Evolutionary conservation across 257 asterid genomes (phyloP).

Genomic region (Nemophila menziesii): DNA sequence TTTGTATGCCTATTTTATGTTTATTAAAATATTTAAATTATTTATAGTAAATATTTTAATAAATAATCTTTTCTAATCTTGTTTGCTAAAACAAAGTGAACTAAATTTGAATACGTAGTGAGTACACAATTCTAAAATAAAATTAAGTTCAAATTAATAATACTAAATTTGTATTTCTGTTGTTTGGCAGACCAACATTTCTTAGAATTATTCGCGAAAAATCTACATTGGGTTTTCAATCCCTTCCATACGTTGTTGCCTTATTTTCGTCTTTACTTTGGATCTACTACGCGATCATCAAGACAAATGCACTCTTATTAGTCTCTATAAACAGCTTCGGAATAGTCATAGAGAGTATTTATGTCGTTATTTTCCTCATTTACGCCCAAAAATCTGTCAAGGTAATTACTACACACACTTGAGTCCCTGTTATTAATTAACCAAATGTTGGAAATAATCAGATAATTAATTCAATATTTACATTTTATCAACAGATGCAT

Average conservation of each 20-base stretch:
- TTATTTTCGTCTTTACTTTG: conserved; percentile 61
- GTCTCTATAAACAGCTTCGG: conserved; percentile 65
- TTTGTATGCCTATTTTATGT: no score
- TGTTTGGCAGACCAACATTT: conserved; percentile 59
- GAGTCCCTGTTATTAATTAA: neutral
- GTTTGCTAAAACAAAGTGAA: no score
- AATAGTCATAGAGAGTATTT: conserved; percentile 43
- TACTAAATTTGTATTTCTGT: no score
- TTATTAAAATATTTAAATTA: no score
- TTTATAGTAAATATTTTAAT: no score
- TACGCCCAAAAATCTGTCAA: conserved; percentile 45
- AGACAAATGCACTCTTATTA: conserved; percentile 32
- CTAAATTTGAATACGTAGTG: no score
- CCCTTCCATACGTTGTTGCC: conserved; percentile 56
- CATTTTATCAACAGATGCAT: conserved; percentile 25
- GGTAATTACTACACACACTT: conserved; percentile 17
- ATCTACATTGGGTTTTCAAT: conserved; percentile 61
- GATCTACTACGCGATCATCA: conserved; percentile 67
- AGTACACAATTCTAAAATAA: no score
- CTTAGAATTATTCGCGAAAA: conserved; percentile 41
- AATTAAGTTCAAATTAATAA: no score
- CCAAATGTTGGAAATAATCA: neutral
- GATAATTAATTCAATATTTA: no score
- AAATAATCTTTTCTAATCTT: no score
- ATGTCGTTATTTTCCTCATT: conserved; percentile 30